These are phyloP conservation scores for Nicotiana attenuata DNA, from an alignment of 257 asterid genomes.

Conservation along the genomic window DNA sequence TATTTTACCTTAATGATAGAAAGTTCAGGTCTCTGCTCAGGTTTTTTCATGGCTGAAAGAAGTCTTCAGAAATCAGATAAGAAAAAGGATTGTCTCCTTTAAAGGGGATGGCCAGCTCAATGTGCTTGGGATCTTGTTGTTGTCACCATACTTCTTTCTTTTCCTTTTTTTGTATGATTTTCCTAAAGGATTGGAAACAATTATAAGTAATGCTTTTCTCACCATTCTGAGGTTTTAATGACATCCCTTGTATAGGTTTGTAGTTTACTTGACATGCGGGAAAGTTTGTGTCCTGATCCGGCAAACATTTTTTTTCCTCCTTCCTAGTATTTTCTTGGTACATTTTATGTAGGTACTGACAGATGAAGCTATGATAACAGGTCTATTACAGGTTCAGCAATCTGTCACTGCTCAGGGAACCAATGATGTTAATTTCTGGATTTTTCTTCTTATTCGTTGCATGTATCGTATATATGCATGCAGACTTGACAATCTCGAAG, in stretches of 20 bases:
- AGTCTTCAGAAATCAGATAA: background rate
- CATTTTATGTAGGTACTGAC: background rate
- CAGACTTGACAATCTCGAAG: conserved; percentile 93
- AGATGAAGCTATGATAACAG: conserved; percentile 32
- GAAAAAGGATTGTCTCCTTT: background rate
- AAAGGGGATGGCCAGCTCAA: background rate
- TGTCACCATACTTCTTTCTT: background rate
- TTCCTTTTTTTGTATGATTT: background rate
- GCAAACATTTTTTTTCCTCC: background rate
- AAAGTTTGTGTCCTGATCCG: background rate
- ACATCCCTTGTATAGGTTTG: background rate
- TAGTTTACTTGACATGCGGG: background rate
- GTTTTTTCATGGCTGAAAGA: background rate
- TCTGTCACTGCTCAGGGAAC: conserved; percentile 74
- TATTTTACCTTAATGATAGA: background rate
- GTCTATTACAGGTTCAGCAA: conserved; percentile 84
- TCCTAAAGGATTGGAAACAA: background rate
- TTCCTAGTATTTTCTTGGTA: background rate
- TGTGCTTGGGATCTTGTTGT: background rate
- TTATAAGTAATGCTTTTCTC: background rate
- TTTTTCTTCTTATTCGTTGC: conserved; percentile 76
- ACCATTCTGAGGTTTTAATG: background rate
- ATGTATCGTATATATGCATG: conserved; percentile 64
- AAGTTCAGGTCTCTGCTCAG: background rate
- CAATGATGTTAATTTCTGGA: conserved; percentile 84